Conservation (phyloP, 805 yeast genomes). For the Candida vaughaniae region DNA sequence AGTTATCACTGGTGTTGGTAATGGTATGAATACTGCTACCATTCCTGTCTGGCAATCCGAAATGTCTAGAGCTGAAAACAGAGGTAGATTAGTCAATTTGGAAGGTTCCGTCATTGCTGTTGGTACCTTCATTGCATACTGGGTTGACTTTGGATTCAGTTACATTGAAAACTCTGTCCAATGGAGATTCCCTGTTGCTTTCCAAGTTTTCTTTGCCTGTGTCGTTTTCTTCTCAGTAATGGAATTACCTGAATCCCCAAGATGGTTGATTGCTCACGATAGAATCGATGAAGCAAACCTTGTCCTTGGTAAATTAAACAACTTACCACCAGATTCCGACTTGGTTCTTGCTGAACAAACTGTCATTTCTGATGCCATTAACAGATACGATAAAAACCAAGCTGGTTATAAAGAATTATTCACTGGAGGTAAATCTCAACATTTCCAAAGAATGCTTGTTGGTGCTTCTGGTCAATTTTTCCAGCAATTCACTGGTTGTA, state of each 20-base stretch:
- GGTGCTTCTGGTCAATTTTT: conserved; percentile 72
- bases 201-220: conserved; percentile 63
- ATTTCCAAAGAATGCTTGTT: conserved; percentile 53
- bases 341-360: conserved; percentile 43
- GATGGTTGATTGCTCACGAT: conserved; percentile 60
- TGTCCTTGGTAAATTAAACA: conserved; percentile 40
- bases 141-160: conserved; percentile 64
- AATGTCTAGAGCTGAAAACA: conserved; percentile 41
- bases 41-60: conserved; percentile 48
- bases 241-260: conserved; percentile 66
- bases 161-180: conserved; percentile 48
- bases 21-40: conserved; percentile 42
- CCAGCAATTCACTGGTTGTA: conserved; percentile 91
- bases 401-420: conserved; percentile 44
- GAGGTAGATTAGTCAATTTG: conserved; percentile 38
- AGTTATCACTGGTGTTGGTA: conserved; percentile 46
- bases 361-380: conserved; percentile 48
- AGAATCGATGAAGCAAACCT: conserved; percentile 32
- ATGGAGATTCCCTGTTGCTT: conserved; percentile 48
- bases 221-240: conserved; percentile 38
- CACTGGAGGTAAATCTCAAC: conserved; percentile 57
- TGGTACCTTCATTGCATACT: conserved; percentile 66
- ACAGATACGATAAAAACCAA: conserved; percentile 44
- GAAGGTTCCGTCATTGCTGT: conserved; percentile 59
- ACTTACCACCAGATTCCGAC: conserved; percentile 31